A percentile compares a stretch with the other conserved stretches of the same genome.
Evolutionary conservation across 169 alveolate species (phyloP).

Genomic region (Sarcocystis neurona): DNA sequence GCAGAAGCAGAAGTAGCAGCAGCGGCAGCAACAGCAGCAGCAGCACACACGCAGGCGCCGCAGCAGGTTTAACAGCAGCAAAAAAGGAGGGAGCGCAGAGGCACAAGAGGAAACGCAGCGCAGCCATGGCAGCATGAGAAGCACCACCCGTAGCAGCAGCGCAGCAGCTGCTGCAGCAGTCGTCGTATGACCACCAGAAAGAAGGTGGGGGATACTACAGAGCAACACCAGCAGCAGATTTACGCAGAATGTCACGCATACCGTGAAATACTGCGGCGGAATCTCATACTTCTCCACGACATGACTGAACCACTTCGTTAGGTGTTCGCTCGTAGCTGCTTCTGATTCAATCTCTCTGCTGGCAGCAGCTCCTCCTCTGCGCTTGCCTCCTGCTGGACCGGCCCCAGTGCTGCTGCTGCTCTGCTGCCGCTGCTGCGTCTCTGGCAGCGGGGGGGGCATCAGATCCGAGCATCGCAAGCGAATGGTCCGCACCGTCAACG

Average conservation of each 20-base stretch:
- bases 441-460: constrained; percentile 24
- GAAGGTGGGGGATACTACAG: too few species aligned
- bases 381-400: constrained; percentile 5
- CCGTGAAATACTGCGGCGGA: constrained; percentile 6
- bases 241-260: too few species aligned
- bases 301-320: neutral
- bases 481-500: constrained; percentile 24
- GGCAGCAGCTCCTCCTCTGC: constrained; percentile 20
- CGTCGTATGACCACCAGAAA: too few species aligned
- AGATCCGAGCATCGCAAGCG: constrained; percentile 44
- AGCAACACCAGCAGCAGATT: too few species aligned
- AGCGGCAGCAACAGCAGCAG: neutral
- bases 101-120: too few species aligned
- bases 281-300: constrained; percentile 1
- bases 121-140: too few species aligned
- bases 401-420: constrained; percentile 41
- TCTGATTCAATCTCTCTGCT: too few species aligned
- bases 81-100: too few species aligned
- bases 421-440: neutral
- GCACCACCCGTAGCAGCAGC: too few species aligned
- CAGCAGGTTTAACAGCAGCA: neutral
- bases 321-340: too few species aligned
- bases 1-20: too few species aligned
- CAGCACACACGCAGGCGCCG: neutral
- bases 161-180: too few species aligned